Percentiles rank a stretch among this genome's conserved stretches.
phyloP scores from a whole-genome alignment of 2,329 filamentous ascomycete species.

The Talaromyces sp. region DNA sequence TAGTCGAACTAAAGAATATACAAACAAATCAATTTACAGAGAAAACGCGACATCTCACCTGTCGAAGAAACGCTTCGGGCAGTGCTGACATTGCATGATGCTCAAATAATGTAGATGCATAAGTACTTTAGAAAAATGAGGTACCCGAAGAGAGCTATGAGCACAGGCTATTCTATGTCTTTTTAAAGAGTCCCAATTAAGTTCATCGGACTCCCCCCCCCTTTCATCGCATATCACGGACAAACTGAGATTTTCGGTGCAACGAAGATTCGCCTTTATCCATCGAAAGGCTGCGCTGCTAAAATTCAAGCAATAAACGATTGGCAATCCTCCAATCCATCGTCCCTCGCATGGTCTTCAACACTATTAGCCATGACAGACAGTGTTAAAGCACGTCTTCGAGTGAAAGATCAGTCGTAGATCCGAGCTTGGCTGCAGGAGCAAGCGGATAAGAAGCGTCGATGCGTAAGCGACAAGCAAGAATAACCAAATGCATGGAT shows the following conservation, averaged over 20 bases:
- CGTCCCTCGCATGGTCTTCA: slow-evolving; percentile 11
- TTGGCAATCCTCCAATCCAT: slow-evolving; percentile 1
- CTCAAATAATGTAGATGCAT: background rate
- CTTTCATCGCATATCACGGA: background rate
- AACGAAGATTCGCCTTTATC: background rate
- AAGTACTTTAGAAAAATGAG: background rate
- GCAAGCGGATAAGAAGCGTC: background rate
- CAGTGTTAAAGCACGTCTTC: background rate
- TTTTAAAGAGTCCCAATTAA: background rate
- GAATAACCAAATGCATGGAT: background rate
- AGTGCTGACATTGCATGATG: slow-evolving; percentile 17
- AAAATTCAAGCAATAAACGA: background rate
- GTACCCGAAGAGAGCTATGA: too few relatives aligned
- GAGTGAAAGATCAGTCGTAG: background rate
- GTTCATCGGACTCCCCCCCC: background rate
- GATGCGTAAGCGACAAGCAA: slow-evolving; percentile 2
- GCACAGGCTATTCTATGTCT: background rate
- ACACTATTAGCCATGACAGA: slow-evolving; percentile 9
- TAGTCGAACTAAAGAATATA: background rate
- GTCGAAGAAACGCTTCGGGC: slow-evolving; percentile 17
- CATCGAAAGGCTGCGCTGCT: background rate
- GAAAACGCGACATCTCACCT: slow-evolving; percentile 1
- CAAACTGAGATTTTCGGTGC: background rate
- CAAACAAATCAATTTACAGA: background rate
- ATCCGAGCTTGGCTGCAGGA: slow-evolving; percentile 2